phyloP scores from a whole-genome alignment of 495 filamentous ascomycete species.

The Tuber brumale region DNA sequence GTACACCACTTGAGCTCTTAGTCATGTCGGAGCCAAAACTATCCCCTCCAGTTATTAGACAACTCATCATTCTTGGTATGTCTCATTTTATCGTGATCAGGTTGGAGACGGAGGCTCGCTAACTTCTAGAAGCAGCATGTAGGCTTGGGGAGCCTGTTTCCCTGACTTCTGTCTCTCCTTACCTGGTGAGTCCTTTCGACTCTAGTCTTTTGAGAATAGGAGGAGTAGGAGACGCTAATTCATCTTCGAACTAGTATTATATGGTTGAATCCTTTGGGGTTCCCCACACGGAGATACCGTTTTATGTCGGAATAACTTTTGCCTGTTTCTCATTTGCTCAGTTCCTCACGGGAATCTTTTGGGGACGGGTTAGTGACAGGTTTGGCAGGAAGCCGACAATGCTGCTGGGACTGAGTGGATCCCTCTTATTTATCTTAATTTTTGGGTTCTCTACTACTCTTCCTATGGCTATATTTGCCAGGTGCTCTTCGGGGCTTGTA shows the following conservation, averaged over 20 bases:
- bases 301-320: slow-evolving; percentile 83
- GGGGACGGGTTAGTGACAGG: slow-evolving; percentile 75
- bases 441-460: slow-evolving; percentile 79
- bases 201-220: slow-evolving; percentile 56
- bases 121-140: slow-evolving; percentile 53
- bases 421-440: slow-evolving; percentile 70
- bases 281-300: slow-evolving; percentile 66
- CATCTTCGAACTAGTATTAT: slow-evolving; percentile 44
- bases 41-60: slow-evolving; percentile 21
- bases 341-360: slow-evolving; percentile 75
- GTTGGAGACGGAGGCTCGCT: background rate
- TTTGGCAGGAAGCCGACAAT: slow-evolving; percentile 84
- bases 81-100: background rate
- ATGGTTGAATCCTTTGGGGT: slow-evolving; percentile 49
- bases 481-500: slow-evolving; percentile 68
- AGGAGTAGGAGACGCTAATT: slow-evolving; percentile 35
- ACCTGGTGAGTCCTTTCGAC: slow-evolving; percentile 84
- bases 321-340: slow-evolving; percentile 78
- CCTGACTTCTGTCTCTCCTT: slow-evolving; percentile 79
- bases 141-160: slow-evolving; percentile 83
- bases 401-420: slow-evolving; percentile 69
- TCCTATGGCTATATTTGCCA: slow-evolving; percentile 68
- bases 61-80: slow-evolving; percentile 27
- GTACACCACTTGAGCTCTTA: background rate
- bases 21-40: slow-evolving; percentile 4